These are phyloP conservation scores for Citrullus amarus DNA, from an alignment of 306 rosid genomes.

Conservation along the genomic window DNA sequence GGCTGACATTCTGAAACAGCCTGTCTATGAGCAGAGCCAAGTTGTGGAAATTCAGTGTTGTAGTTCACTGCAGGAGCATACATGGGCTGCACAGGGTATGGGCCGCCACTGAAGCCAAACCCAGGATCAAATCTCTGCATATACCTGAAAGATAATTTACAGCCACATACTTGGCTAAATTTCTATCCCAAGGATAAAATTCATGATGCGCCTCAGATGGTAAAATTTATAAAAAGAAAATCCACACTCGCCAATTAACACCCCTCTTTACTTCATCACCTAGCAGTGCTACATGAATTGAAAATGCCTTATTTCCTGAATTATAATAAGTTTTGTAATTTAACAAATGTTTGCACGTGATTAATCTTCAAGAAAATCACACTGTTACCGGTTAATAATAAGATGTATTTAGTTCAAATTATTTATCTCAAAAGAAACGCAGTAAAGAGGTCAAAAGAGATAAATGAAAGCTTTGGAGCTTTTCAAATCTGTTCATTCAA, in stretches of 20 bases:
- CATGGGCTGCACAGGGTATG: constrained; percentile 79
- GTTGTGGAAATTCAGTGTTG: constrained; percentile 95
- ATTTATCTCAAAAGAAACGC: not conserved
- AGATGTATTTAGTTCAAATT: not conserved
- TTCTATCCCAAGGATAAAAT: not conserved
- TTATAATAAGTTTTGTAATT: not conserved
- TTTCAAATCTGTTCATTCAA: not conserved
- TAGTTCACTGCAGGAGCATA: constrained; percentile 75
- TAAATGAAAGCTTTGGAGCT: not conserved
- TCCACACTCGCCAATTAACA: not conserved
- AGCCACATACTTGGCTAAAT: not conserved
- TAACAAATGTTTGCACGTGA: not conserved
- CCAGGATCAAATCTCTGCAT: constrained; percentile 97
- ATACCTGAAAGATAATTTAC: constrained; percentile 45
- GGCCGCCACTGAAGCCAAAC: constrained; percentile 87
- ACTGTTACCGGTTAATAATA: not conserved
- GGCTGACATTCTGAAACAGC: constrained; percentile 68
- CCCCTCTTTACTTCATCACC: not conserved
- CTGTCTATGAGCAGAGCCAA: constrained; percentile 73
- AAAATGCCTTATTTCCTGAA: not conserved
- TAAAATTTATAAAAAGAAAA: not conserved
- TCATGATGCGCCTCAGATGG: not conserved
- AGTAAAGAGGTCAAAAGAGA: not conserved
- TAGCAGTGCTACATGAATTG: not conserved
- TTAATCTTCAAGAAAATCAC: not conserved